phyloP scores from a whole-genome alignment of 305 asterid species.

The Nicotiana rustica region DNA sequence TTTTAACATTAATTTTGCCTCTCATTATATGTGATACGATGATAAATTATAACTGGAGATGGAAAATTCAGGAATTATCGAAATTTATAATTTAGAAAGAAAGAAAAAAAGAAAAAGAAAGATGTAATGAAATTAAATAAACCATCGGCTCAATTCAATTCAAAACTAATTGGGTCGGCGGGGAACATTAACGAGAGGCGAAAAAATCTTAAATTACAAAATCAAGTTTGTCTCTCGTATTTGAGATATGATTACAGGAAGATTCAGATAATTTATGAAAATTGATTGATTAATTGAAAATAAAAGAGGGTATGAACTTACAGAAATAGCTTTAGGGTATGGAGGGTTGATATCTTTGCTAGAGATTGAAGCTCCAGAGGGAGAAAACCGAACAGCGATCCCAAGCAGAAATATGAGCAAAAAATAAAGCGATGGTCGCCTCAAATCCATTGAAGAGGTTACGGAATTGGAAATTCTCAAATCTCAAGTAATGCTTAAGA shows the following conservation, averaged over 20 bases:
- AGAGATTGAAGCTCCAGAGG: constrained; percentile 52
- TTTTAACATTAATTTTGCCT: neutral
- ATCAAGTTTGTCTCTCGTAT: neutral
- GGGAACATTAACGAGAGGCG: neutral
- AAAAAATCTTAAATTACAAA: neutral
- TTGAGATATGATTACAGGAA: neutral
- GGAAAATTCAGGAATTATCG: neutral
- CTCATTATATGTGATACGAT: neutral
- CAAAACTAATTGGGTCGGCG: neutral
- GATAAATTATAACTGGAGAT: neutral
- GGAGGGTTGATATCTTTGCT: constrained; percentile 55
- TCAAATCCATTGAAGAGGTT: constrained; percentile 46
- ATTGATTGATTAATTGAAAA: neutral
- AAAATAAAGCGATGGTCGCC: constrained; percentile 37
- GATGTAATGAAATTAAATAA: neutral
- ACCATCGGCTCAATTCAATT: neutral
- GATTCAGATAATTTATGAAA: neutral
- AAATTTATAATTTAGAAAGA: neutral
- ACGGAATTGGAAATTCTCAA: constrained; percentile 11
- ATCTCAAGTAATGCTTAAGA: constrained; percentile 33
- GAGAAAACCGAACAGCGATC: constrained; percentile 47
- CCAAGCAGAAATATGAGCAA: constrained; percentile 50
- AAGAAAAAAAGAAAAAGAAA: neutral
- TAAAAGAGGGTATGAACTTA: constrained; percentile 34
- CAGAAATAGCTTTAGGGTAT: constrained; percentile 74